Base-by-base conservation (phyloP, 495 filamentous ascomycete species). In the Hypoxylon intermedium region DNA sequence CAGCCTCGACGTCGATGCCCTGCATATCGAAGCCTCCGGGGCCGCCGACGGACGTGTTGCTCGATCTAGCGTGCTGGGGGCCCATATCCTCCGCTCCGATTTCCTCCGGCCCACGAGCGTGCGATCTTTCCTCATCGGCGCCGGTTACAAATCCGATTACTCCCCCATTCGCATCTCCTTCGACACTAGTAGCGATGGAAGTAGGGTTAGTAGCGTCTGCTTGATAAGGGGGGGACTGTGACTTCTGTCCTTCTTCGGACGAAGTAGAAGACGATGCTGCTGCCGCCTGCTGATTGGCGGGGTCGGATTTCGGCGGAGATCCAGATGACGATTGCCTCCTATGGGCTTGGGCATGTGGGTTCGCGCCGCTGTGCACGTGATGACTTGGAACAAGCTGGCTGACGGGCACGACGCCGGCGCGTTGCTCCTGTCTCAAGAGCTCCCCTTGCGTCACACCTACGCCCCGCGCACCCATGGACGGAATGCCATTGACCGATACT, bases 81-180 rank as follows among this genome's bases (percentile, higher is more conserved):
- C 94, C 94, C 68, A 89, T 86, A 68, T 98, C 94, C 65, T 92
- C 89, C 20, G 91, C 84, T 0, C 92, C 93, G 19, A 98, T 85
- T 53, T 89, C 81, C 9, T 88, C 83, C 0, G 94, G 93, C 0
- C 92, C 90, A 12, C 89, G 82, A 2, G 89, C 91, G 67, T 96
- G 91, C 9, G 92, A 90, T 0, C 83, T 65, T 63, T 94, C 91
- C 2, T 85, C 83, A 13, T 83, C 81, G 6, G 72, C 70, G 46
- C 65, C 72, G 55, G 68, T 61, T 11, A 68, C 42, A 9, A 65
- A 71, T 13, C 44, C 51, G 12, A 66, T 20, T 4, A 49, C 49
- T 7, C 49, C 60, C 43, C 52, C 41, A 11, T 59, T 57, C 7
- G 41, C 43, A 67, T 72, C 79, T 65, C 55, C 72, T 2, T 61